Conservation (phyloP, 306 rosid genomes). For the Fagus crenata region DNA sequence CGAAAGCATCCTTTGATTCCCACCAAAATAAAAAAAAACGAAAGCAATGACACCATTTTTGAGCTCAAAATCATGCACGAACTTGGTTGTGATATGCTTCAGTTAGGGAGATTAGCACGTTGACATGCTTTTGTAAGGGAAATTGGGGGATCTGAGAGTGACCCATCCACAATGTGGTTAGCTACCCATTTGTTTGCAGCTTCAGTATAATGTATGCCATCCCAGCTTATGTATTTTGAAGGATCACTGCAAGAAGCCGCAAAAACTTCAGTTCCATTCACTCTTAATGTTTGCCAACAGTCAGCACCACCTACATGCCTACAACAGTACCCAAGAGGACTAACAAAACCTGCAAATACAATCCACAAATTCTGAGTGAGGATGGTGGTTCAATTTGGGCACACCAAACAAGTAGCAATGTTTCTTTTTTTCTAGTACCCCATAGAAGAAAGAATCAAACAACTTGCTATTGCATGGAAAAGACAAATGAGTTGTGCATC, state of each 20-base stretch:
- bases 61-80: background rate
- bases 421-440: background rate
- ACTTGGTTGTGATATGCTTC: background rate
- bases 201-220: background rate
- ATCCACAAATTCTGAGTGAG: background rate
- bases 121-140: background rate
- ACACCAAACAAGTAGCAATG: background rate
- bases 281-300: constrained; percentile 19
- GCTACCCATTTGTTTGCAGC: constrained; percentile 1
- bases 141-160: background rate
- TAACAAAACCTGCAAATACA: constrained; percentile 25
- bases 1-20: background rate
- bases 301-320: constrained; percentile 5
- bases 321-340: constrained; percentile 33
- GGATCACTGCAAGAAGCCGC: constrained; percentile 30
- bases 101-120: background rate
- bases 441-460: background rate
- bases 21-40: background rate
- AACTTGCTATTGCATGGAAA: no score
- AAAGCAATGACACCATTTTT: background rate
- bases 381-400: background rate
- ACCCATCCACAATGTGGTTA: background rate
- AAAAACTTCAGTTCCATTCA: constrained; percentile 28
- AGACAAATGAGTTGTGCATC: no score
- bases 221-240: constrained; percentile 12